These are phyloP conservation scores for Triglochin maritima DNA, from an alignment of 106 monocot species.

Conservation along the genomic window DNA sequence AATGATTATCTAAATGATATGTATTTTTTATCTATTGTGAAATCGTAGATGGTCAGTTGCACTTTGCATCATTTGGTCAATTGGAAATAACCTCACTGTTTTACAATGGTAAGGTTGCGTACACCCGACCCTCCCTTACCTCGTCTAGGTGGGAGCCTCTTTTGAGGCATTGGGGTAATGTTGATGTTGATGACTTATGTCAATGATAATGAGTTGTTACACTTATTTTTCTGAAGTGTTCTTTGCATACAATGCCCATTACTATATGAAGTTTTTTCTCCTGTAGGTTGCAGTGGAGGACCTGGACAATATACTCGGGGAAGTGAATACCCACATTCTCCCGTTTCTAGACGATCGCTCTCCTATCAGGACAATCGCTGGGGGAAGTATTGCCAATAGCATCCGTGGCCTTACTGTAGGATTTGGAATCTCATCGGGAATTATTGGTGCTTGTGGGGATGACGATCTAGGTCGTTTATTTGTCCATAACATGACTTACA, in stretches of 20 bases:
- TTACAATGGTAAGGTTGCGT: too few species aligned
- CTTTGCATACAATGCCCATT: neutral
- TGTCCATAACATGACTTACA: conserved; percentile 42
- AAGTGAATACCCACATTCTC: conserved; percentile 51
- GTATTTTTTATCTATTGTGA: too few species aligned
- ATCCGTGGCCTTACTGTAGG: conserved; percentile 65
- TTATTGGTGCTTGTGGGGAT: conserved; percentile 84
- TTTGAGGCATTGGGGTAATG: neutral
- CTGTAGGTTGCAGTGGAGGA: conserved; percentile 53
- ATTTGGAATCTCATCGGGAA: conserved; percentile 70
- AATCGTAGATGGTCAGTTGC: too few species aligned
- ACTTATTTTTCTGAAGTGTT: neutral
- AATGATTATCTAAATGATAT: too few species aligned
- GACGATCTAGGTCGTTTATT: conserved; percentile 66
- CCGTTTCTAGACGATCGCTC: conserved; percentile 25
- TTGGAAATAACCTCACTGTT: too few species aligned
- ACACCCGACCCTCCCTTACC: too few species aligned
- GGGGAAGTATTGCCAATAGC: conserved; percentile 88
- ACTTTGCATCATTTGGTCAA: too few species aligned
- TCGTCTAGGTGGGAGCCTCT: too few species aligned
- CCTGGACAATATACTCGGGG: conserved; percentile 49
- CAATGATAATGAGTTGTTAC: neutral
- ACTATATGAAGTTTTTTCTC: neutral
- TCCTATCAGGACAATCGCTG: conserved; percentile 63
- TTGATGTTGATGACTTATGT: neutral